Evolutionary conservation across 768 basidiomycete genomes (phyloP).

Genomic region (Suillus placidus): DNA sequence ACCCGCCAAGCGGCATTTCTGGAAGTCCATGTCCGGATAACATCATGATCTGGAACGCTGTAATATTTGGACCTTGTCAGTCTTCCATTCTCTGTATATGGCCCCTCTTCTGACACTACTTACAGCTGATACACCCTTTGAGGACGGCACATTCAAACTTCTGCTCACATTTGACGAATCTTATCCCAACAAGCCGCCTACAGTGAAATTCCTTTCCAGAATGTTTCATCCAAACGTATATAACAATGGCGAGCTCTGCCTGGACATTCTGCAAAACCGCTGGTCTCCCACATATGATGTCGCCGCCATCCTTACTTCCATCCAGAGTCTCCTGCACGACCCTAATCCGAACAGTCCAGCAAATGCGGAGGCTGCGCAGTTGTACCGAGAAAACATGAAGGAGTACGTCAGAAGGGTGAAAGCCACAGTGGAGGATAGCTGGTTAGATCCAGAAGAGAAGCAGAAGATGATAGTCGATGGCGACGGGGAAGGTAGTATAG

Average conservation of each 20-base stretch:
- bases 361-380: conserved; percentile 95
- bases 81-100: conserved; percentile 11
- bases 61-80: conserved; percentile 97
- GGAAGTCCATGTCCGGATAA: conserved; percentile 98
- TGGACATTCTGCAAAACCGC: conserved; percentile 97
- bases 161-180: conserved; percentile 95
- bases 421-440: conserved; percentile 91
- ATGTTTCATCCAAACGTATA: conserved; percentile 99
- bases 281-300: conserved; percentile 99
- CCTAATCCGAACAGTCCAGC: conserved; percentile 99
- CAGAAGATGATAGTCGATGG: conserved; percentile 56
- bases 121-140: conserved; percentile 95
- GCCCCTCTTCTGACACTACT: conserved; percentile 5
- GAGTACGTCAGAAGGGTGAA: conserved; percentile 95
- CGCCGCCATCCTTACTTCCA: conserved; percentile 94
- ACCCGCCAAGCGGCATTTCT: conserved; percentile 95
- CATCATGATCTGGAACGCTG: conserved; percentile 99
- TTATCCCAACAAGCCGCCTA: conserved; percentile 98
- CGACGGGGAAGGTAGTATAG: conserved; percentile 5
- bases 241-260: conserved; percentile 95
- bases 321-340: conserved; percentile 94
- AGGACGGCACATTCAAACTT: conserved; percentile 98
- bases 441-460: conserved; percentile 79
- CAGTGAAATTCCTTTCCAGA: conserved; percentile 93
- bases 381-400: conserved; percentile 98